phyloP scores from a whole-genome alignment of 2,329 filamentous ascomycete species.

The Pseudogymnoascus sp. region DNA sequence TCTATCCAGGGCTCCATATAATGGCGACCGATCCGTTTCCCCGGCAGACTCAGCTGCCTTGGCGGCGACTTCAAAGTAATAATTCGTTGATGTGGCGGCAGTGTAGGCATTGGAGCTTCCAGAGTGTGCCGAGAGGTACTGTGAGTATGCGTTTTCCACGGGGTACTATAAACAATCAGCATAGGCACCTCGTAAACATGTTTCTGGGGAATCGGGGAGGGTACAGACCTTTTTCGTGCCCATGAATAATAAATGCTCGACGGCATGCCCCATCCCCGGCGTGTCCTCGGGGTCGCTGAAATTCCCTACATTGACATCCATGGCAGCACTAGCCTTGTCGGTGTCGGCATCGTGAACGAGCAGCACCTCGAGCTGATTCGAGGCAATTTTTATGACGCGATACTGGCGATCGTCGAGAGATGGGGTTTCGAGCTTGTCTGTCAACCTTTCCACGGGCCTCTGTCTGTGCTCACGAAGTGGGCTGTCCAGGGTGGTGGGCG shows the following conservation, averaged over 20 bases:
- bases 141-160: conserved; percentile 88
- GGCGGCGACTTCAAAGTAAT: conserved; percentile 91
- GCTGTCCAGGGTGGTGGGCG: conserved; percentile 22
- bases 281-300: conserved; percentile 88
- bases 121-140: conserved; percentile 83
- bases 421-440: conserved; percentile 72
- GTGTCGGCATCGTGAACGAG: conserved; percentile 91
- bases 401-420: conserved; percentile 81
- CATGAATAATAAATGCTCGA: conserved; percentile 92
- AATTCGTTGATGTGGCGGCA: conserved; percentile 87
- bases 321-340: conserved; percentile 90
- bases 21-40: conserved; percentile 45
- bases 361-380: conserved; percentile 85
- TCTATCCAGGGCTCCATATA: conserved; percentile 64
- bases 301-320: conserved; percentile 93
- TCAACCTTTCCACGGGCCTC: conserved; percentile 36
- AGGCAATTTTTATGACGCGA: conserved; percentile 69
- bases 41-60: conserved; percentile 60
- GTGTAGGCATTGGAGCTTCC: conserved; percentile 95
- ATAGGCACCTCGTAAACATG: neutral
- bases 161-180: conserved; percentile 54
- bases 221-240: conserved; percentile 75
- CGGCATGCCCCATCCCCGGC: conserved; percentile 90
- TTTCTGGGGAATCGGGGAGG: neutral
- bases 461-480: conserved; percentile 26